Conservation (phyloP, 2,329 filamentous ascomycete species). For the Aspergillus sp. region DNA sequence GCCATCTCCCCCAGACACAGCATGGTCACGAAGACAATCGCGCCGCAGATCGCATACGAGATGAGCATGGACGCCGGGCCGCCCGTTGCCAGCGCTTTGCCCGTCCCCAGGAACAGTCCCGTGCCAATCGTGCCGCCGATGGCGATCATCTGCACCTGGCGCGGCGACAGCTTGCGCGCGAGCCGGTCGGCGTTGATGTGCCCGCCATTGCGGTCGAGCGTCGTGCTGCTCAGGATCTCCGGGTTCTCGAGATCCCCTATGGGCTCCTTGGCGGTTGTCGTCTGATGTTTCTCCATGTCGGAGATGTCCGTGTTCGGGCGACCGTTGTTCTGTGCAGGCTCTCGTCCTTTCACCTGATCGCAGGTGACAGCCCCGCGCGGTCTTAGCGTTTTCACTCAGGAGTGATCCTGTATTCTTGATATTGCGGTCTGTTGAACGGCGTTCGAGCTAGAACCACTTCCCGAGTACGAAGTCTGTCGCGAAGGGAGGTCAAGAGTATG, state of each 20-base stretch:
- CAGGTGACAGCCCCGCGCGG: background rate
- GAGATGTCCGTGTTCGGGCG: slow-evolving; percentile 12
- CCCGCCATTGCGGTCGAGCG: slow-evolving; percentile 8
- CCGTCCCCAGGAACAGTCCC: slow-evolving; percentile 62
- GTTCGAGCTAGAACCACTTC: too few relatives aligned
- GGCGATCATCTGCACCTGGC: slow-evolving; percentile 69
- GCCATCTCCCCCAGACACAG: slow-evolving; percentile 61
- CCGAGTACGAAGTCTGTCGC: too few relatives aligned
- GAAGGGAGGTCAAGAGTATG: too few relatives aligned
- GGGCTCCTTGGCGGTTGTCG: background rate
- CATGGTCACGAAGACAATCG: slow-evolving; percentile 61
- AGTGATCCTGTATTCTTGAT: background rate
- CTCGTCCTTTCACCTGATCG: too few relatives aligned
- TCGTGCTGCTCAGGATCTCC: slow-evolving; percentile 7
- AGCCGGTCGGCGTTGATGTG: slow-evolving; percentile 47
- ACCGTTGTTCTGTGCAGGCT: too few relatives aligned
- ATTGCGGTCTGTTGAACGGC: too few relatives aligned
- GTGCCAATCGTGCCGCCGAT: slow-evolving; percentile 50
- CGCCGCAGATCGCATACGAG: slow-evolving; percentile 57
- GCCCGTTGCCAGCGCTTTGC: slow-evolving; percentile 58
- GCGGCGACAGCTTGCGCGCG: slow-evolving; percentile 55
- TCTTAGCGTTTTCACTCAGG: background rate
- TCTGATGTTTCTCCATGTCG: slow-evolving; percentile 26
- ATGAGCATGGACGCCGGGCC: slow-evolving; percentile 61
- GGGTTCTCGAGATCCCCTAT: slow-evolving; percentile 10